Conservation (phyloP, 2,329 filamentous ascomycete genomes). For the Graphium sp. region DNA sequence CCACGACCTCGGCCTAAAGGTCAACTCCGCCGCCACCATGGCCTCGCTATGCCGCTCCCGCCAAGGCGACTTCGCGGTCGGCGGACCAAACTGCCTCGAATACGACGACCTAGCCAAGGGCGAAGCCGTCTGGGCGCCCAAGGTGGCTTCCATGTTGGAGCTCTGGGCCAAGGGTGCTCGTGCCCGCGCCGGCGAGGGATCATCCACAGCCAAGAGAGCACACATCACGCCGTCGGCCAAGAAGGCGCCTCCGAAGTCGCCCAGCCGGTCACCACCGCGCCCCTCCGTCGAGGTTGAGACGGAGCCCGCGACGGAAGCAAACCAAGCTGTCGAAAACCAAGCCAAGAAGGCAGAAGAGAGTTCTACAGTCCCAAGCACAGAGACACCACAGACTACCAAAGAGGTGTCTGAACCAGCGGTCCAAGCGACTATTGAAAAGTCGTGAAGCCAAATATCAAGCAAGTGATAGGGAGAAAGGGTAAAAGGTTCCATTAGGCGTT, state of each 20-base stretch:
- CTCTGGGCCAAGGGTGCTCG: constrained; percentile 16
- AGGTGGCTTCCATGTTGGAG: constrained; percentile 35
- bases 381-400: neutral
- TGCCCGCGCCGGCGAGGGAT: constrained; percentile 2
- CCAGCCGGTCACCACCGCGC: neutral
- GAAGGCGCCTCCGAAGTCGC: neutral
- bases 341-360: neutral
- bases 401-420: neutral
- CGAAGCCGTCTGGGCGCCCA: constrained; percentile 68
- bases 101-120: constrained; percentile 61
- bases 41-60: constrained; percentile 62
- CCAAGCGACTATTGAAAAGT: constrained; percentile 1
- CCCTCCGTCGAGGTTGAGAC: too few relatives aligned
- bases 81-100: constrained; percentile 55
- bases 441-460: neutral
- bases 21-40: constrained; percentile 76
- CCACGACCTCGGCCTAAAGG: constrained; percentile 73
- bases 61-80: constrained; percentile 66
- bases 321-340: constrained; percentile 1
- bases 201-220: too few relatives aligned
- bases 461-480: too few relatives aligned
- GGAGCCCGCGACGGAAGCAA: constrained; percentile 1
- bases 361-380: neutral
- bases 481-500: too few relatives aligned
- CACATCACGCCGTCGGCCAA: neutral